Evolutionary conservation across 2,329 filamentous ascomycete species (phyloP), one percentile per base, ranked within the genome.

Genomic region (Metarhizium anisopliae): DNA sequence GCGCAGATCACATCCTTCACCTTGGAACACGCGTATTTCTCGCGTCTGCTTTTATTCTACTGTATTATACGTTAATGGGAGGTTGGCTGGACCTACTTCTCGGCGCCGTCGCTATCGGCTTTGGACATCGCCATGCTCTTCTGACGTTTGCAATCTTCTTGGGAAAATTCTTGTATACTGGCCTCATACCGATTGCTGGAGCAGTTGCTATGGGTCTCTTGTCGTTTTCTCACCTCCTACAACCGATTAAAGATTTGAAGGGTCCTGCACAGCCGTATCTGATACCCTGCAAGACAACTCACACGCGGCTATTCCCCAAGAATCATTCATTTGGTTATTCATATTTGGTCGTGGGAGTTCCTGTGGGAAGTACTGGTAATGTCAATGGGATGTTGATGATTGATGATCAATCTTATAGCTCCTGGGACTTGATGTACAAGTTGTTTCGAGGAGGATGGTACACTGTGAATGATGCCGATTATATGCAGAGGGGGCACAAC

Each of bases 301-400:
- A 91, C 66, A 73, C 79, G 4, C 77, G 87, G 18, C 66, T 86
- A n/a, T 84, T 86, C 56, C 87, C 87, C 0, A 77, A 82, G 64
- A 81, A 78, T 57, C 84, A 90, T 65, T 77, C 77, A 0, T 91
- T 92, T 64, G 74, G 74, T 1, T 89, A 90, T 65, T 84, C 85
- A 0, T 90, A 90, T 66, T 77, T 91, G 1, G 75, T 85, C 50
- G 82, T 84, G 30, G 86, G 87, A 0, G 75, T 88, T 45, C 87
- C 86, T 0, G 76, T 90, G 29, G 79, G 79, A n/a, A 84, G 80
- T 67, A 71, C 72, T 52, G 85, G 83, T 6, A 72, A 71, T 47
- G 70, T 74, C n/a, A 78, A 77, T 50, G 77, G 77, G 10, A 72
- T 86, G 59, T 65, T 89, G 38, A 85, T 84, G 2, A 69, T 70